Evolutionary conservation across 1,284 basidiomycete species (phyloP).

Genomic region (Malassezia nana): DNA sequence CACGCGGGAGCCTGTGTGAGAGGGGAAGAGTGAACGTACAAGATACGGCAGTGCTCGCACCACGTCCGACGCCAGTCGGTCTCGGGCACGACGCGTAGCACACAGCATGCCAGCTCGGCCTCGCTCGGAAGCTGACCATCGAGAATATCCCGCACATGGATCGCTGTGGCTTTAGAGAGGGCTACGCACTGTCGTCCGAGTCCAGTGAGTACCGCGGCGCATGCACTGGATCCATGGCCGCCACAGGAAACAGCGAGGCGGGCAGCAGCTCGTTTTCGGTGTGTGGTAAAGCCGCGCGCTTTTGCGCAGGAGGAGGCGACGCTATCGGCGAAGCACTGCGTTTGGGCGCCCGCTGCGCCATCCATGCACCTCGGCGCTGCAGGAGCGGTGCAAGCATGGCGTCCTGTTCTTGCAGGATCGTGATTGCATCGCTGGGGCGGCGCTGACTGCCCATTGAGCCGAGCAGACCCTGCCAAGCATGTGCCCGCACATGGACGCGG

Average conservation of each 20-base stretch:
- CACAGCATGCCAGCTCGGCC: neutral
- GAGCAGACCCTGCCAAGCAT: conserved; percentile 23
- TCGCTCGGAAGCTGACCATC: neutral
- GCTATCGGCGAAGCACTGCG: neutral
- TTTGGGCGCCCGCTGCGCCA: neutral
- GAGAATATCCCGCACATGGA: neutral
- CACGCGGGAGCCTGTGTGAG: neutral
- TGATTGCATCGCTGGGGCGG: conserved; percentile 27
- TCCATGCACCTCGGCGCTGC: conserved; percentile 3
- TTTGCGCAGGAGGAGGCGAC: neutral
- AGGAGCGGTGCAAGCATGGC: neutral
- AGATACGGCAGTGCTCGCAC: neutral
- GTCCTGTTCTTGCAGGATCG: neutral
- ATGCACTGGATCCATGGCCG: conserved; percentile 5
- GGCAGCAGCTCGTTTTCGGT: neutral
- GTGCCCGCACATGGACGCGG: conserved; percentile 27
- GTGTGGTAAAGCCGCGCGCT: neutral
- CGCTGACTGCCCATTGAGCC: conserved; percentile 27
- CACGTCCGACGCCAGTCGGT: neutral
- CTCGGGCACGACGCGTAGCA: conserved; percentile 4
- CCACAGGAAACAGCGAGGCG: neutral
- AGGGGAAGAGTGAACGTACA: neutral
- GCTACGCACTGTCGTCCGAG: conserved; percentile 7
- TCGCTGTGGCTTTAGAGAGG: neutral
- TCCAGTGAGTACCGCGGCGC: conserved; percentile 11